Percentiles rank a stretch among this genome's conserved stretches.
Conservation (phyloP, 2,329 filamentous ascomycete species). For the Diaporthe humulicola region DNA sequence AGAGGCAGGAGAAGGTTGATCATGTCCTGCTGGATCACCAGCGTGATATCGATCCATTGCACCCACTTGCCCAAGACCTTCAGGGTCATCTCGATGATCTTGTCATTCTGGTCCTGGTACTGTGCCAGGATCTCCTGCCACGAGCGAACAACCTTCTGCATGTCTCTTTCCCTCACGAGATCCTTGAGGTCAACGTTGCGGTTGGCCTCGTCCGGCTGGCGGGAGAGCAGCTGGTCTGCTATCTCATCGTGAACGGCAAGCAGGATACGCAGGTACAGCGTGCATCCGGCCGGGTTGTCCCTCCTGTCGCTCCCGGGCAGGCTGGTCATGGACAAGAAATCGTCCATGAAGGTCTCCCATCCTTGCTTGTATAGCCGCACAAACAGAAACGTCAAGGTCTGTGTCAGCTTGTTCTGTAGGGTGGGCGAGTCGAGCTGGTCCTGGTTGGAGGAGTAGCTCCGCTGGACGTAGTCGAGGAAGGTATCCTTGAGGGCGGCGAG, state of each 20-base stretch:
- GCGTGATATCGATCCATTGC: constrained; percentile 96
- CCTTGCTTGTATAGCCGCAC: constrained; percentile 85
- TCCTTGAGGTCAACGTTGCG: constrained; percentile 94
- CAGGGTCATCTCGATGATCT: constrained; percentile 87
- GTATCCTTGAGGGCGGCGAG: constrained; percentile 84
- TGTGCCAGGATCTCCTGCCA: constrained; percentile 92
- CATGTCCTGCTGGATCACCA: constrained; percentile 92
- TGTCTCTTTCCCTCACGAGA: constrained; percentile 86
- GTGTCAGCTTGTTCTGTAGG: constrained; percentile 97
- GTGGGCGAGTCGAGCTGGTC: constrained; percentile 76
- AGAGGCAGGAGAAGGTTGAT: constrained; percentile 87
- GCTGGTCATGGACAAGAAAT: constrained; percentile 83
- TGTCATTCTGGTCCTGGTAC: constrained; percentile 79
- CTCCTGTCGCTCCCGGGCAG: constrained; percentile 68
- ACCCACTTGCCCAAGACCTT: constrained; percentile 97
- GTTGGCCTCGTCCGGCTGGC: constrained; percentile 83
- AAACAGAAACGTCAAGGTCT: constrained; percentile 95
- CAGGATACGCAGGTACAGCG: constrained; percentile 90
- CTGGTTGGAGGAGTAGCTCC: constrained; percentile 75
- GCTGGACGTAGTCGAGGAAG: constrained; percentile 83
- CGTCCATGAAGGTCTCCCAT: constrained; percentile 92
- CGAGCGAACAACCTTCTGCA: constrained; percentile 86
- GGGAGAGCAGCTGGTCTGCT: constrained; percentile 88
- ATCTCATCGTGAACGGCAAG: constrained; percentile 97
- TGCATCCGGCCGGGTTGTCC: constrained; percentile 81